Evolutionary conservation across 73 alveolate genomes (phyloP).

Genomic region (Loxodes magnus): DNA sequence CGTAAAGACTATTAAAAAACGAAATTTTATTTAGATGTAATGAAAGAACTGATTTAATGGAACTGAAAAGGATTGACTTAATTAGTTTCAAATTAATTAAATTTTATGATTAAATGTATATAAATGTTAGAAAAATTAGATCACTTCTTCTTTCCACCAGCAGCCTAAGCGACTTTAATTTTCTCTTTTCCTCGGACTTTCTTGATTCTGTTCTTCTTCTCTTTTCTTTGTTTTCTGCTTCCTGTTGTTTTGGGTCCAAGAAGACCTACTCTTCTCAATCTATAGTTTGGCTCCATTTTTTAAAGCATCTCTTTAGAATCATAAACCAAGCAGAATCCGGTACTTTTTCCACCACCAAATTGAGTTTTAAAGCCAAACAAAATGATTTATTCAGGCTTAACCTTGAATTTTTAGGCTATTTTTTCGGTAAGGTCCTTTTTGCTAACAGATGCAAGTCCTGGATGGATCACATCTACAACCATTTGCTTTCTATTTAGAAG

Average conservation of each 20-base stretch:
- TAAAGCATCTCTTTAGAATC: conserved; percentile 61
- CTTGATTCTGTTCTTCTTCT: conserved; percentile 27
- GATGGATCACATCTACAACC: conserved; percentile 72
- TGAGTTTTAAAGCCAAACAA: conserved; percentile 74
- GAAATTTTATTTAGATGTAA: too few relatives aligned
- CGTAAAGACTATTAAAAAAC: too few relatives aligned
- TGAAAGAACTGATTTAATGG: too few relatives aligned
- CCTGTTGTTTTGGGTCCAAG: conserved; percentile 28
- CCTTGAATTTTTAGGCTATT: conserved; percentile 54
- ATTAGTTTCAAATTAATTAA: too few relatives aligned
- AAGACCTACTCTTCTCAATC: conserved; percentile 41
- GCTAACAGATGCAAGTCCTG: conserved; percentile 64
- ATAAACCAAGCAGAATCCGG: conserved; percentile 86
- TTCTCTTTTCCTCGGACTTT: conserved; percentile 2
- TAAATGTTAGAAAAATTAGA: too few relatives aligned
- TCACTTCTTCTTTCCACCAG: background rate
- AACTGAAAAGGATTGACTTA: too few relatives aligned
- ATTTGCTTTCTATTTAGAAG: conserved; percentile 58
- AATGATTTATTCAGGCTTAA: conserved; percentile 48
- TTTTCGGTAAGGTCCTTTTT: conserved; percentile 68
- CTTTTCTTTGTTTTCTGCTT: conserved; percentile 30
- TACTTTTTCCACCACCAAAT: conserved; percentile 88
- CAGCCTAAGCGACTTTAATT: background rate
- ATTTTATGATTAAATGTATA: too few relatives aligned
- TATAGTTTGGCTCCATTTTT: conserved; percentile 61